Evolutionary conservation across 306 rosid species (phyloP).

Genomic region (Dalbergia cultrata): DNA sequence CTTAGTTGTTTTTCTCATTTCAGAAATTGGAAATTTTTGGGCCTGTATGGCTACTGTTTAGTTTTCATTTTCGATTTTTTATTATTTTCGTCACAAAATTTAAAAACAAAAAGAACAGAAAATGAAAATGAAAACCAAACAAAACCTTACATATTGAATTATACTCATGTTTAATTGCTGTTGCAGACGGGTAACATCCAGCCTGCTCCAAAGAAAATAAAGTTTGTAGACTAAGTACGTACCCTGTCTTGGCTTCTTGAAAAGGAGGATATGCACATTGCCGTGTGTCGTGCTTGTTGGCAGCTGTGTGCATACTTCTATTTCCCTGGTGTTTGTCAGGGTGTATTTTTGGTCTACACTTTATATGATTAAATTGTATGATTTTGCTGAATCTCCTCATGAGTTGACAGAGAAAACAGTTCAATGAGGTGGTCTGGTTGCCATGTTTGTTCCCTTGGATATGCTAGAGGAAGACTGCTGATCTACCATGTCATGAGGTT

Average conservation of each 20-base stretch:
- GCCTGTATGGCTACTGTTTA: no score
- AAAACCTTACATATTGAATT: not conserved
- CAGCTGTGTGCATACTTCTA: no score
- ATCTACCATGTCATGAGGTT: not conserved
- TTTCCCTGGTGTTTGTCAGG: not conserved
- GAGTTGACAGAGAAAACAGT: not conserved
- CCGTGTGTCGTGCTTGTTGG: no score
- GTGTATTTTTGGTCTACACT: not conserved
- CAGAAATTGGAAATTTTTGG: no score
- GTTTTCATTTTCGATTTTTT: no score
- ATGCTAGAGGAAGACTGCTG: constrained; percentile 19
- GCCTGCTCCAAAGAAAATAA: constrained; percentile 88
- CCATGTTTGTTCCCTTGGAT: not conserved
- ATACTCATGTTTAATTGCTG: constrained; percentile 6
- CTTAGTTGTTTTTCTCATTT: not conserved
- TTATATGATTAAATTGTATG: not conserved
- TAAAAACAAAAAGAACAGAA: no score
- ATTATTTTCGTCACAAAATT: no score
- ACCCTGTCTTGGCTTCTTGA: constrained; percentile 7
- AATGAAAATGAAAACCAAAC: no score
- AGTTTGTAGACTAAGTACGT: constrained; percentile 59
- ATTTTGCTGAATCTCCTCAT: constrained; percentile 3
- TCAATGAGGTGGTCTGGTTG: constrained; percentile 27
- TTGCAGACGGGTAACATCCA: constrained; percentile 70
- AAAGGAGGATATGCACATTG: not conserved